Conservation (phyloP, 179 eudicot genomes). For the Heliamphora pulchella region DNA sequence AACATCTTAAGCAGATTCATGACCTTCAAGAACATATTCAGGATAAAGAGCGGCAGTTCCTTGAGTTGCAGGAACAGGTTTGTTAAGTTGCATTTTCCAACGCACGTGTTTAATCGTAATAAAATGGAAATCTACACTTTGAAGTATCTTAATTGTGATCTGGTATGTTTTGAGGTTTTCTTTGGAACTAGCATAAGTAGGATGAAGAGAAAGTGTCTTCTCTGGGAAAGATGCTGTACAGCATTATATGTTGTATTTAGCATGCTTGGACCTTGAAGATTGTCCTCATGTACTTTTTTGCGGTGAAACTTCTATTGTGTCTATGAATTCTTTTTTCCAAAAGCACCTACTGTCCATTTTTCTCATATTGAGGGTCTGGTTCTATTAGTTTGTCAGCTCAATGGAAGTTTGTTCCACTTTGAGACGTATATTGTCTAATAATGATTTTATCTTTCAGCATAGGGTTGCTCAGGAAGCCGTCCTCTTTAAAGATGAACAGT, state of each 20-base stretch:
- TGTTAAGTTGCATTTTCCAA: neutral
- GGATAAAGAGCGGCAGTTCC: conserved; percentile 76
- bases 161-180: neutral
- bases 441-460: conserved; percentile 49
- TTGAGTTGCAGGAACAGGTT: conserved; percentile 99
- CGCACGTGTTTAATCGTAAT: neutral
- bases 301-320: neutral
- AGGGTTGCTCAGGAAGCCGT: conserved; percentile 74
- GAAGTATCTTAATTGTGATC: too few species aligned
- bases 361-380: neutral
- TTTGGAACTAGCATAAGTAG: neutral
- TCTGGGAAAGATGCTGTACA: neutral
- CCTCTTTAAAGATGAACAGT: conserved; percentile 72
- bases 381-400: neutral
- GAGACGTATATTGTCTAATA: neutral
- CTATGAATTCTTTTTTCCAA: too few species aligned
- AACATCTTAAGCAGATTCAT: conserved; percentile 80
- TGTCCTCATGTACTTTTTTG: too few species aligned
- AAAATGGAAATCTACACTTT: neutral
- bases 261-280: neutral
- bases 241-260: neutral
- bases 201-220: neutral
- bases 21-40: conserved; percentile 91
- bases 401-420: neutral
- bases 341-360: too few species aligned